These are phyloP conservation scores for Spinacia oleracea DNA, from an alignment of 179 eudicot species.

Conservation along the genomic window DNA sequence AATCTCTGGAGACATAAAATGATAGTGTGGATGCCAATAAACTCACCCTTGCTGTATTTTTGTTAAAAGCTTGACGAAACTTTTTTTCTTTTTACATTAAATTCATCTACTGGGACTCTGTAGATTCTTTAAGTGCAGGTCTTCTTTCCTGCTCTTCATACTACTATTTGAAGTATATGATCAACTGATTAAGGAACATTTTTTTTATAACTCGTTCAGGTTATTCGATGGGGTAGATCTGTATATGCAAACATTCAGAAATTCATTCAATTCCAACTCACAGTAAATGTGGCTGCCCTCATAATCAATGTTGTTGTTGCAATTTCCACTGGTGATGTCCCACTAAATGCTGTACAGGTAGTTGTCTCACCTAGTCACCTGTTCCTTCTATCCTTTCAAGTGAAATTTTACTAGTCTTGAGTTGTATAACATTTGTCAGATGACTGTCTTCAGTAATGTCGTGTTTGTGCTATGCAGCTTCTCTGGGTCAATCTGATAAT, in stretches of 20 bases:
- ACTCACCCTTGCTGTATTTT: not conserved
- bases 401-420: not conserved
- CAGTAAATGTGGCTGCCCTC: slow-evolving; percentile 95
- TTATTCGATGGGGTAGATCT: slow-evolving; percentile 93
- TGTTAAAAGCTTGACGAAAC: not conserved
- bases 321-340: slow-evolving; percentile 79
- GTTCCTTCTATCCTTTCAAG: not conserved
- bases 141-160: not conserved
- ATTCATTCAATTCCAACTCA: slow-evolving; percentile 96
- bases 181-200: not conserved
- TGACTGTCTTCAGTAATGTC: slow-evolving; percentile 16
- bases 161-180: not conserved
- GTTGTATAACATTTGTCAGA: not conserved
- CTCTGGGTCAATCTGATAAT: slow-evolving; percentile 96
- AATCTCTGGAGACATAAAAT: not conserved
- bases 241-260: slow-evolving; percentile 90
- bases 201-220: slow-evolving; percentile 38
- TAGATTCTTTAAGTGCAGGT: not conserved
- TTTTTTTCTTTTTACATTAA: not conserved
- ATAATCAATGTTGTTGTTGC: slow-evolving; percentile 90
- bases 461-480: slow-evolving; percentile 46
- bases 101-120: not conserved
- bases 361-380: slow-evolving; percentile 18
- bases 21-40: not conserved
- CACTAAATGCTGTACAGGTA: slow-evolving; percentile 80